Conservation (phyloP, 768 basidiomycete genomes). For the Trametes cingulata region DNA sequence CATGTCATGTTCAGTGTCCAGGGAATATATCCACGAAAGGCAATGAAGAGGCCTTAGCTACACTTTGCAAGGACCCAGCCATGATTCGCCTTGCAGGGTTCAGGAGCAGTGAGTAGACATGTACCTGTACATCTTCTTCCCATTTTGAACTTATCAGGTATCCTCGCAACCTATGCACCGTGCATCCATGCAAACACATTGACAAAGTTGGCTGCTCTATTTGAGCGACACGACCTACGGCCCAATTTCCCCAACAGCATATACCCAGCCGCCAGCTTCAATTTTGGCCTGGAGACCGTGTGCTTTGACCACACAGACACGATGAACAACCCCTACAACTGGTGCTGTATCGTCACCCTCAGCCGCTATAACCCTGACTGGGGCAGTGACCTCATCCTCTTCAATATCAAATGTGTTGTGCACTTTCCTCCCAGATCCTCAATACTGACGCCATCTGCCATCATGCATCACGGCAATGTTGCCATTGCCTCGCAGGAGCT, state of each 20-base stretch:
- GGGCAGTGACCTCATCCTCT: conserved; percentile 19
- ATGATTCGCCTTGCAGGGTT: conserved; percentile 6
- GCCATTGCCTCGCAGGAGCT: conserved; percentile 8
- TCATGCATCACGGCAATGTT: conserved; percentile 15
- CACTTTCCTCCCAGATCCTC: conserved; percentile 19
- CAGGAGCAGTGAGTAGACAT: not conserved
- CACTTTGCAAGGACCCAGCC: not conserved
- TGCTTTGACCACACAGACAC: not conserved
- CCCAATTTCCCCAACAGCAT: conserved; percentile 6
- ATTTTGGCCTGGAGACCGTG: conserved; percentile 14
- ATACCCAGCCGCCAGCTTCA: conserved; percentile 15
- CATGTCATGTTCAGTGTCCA: no score
- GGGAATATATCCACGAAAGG: no score
- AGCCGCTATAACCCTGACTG: conserved; percentile 13
- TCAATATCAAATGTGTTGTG: conserved; percentile 11
- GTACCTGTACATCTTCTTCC: not conserved
- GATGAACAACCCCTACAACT: conserved; percentile 4
- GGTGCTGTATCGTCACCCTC: conserved; percentile 7
- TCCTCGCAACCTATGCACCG: conserved; percentile 11
- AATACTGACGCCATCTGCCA: conserved; percentile 21
- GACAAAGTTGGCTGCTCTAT: not conserved
- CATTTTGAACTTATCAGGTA: not conserved
- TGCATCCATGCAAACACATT: conserved; percentile 1
- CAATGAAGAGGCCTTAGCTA: no score
- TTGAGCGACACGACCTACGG: not conserved